phyloP scores from a whole-genome alignment of 2,329 filamentous ascomycete genomes.

The Xylaria sp. region DNA sequence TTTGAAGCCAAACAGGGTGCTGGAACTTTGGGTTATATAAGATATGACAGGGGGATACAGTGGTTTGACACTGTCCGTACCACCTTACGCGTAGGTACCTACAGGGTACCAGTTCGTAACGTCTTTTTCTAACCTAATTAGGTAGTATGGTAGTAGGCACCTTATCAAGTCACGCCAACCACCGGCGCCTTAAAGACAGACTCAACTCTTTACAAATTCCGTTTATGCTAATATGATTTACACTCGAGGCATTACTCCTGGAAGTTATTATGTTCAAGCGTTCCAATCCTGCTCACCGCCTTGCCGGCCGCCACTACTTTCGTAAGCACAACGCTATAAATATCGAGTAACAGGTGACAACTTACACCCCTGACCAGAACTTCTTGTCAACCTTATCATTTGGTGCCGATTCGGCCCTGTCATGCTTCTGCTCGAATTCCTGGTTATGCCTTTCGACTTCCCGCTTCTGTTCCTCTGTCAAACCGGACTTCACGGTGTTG shows the following conservation, averaged over 20 bases:
- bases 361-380: slow-evolving; percentile 62
- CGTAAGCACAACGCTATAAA: slow-evolving; percentile 16
- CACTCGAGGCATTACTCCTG: not conserved
- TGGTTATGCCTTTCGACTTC: slow-evolving; percentile 69
- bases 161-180: too few species aligned
- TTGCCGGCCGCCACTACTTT: slow-evolving; percentile 34
- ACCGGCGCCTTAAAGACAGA: too few species aligned
- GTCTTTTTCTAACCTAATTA: too few species aligned
- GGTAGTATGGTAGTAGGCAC: too few species aligned
- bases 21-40: not conserved
- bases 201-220: not conserved
- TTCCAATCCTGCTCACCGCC: slow-evolving; percentile 44
- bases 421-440: slow-evolving; percentile 67
- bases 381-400: slow-evolving; percentile 65
- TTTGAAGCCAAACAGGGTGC: not conserved
- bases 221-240: not conserved
- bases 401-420: slow-evolving; percentile 53
- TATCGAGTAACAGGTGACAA: slow-evolving; percentile 8
- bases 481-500: slow-evolving; percentile 49
- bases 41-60: too few species aligned
- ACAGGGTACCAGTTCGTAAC: too few species aligned
- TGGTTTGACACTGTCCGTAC: too few species aligned
- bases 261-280: slow-evolving; percentile 30
- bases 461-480: slow-evolving; percentile 62
- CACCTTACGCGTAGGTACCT: not conserved